These are phyloP conservation scores for Ophiocordyceps robertsii DNA, from an alignment of 2,329 filamentous ascomycete genomes.

Conservation along the genomic window DNA sequence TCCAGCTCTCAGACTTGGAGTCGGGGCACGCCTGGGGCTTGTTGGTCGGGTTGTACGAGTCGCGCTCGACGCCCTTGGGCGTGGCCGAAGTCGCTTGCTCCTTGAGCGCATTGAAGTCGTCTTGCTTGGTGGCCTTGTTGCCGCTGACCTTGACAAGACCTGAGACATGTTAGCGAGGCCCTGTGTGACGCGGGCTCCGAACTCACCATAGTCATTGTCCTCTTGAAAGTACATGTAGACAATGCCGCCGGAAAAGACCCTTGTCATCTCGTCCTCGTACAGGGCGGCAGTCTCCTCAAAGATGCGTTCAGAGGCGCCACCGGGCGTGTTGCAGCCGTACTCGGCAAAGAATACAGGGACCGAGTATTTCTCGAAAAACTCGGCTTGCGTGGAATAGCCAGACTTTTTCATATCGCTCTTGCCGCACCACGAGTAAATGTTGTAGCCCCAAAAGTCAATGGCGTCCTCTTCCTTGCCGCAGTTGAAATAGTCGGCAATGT, in stretches of 20 bases:
- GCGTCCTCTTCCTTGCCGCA: constrained; percentile 52
- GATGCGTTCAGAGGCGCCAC: constrained; percentile 49
- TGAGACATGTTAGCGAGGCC: constrained; percentile 10
- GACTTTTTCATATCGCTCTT: constrained; percentile 63
- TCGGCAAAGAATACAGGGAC: constrained; percentile 97
- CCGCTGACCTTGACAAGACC: constrained; percentile 52
- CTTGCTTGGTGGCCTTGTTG: constrained; percentile 47
- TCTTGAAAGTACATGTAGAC: constrained; percentile 99
- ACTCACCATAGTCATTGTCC: constrained; percentile 67
- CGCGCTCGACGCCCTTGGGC: constrained; percentile 52
- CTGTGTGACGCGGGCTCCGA: not conserved
- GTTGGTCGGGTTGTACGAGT: constrained; percentile 63
- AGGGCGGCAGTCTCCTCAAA: constrained; percentile 80
- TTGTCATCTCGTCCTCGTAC: constrained; percentile 68
- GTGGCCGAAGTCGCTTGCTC: constrained; percentile 53
- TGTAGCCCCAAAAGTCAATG: constrained; percentile 99
- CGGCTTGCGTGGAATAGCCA: constrained; percentile 68
- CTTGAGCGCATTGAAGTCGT: constrained; percentile 63
- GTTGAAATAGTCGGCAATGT: constrained; percentile 89
- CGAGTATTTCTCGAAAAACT: constrained; percentile 80
- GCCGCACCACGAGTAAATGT: constrained; percentile 99
- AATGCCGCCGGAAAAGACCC: constrained; percentile 87
- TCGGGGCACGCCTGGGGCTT: constrained; percentile 61
- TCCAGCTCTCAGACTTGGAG: constrained; percentile 47
- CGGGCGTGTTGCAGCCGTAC: constrained; percentile 78